phyloP scores from a whole-genome alignment of 805 yeast species.

The Hemisphaericaspora nanyangensis region DNA sequence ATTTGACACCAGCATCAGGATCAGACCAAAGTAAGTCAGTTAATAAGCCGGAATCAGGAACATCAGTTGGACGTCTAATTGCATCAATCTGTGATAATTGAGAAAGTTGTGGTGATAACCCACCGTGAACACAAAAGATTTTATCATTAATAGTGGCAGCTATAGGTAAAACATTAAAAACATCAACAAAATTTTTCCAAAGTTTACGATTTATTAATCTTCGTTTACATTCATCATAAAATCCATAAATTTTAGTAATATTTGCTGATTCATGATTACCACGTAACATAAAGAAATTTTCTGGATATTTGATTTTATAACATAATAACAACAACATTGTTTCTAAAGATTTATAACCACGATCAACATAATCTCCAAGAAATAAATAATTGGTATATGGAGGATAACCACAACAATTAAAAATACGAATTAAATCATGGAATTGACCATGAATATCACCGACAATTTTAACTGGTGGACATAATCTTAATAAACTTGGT shows the following conservation, averaged over 20 bases:
- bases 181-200: constrained; percentile 54
- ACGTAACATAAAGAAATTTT: constrained; percentile 55
- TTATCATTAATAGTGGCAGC: constrained; percentile 60
- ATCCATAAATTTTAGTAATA: constrained; percentile 57
- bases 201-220: constrained; percentile 41
- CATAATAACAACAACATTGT: constrained; percentile 50
- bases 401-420: constrained; percentile 58
- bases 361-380: constrained; percentile 57
- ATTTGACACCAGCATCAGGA: constrained; percentile 47
- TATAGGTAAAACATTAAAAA: constrained; percentile 54
- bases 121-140: constrained; percentile 64
- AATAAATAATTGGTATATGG: constrained; percentile 54
- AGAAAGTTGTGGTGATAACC: constrained; percentile 67
- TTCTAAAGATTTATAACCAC: constrained; percentile 57
- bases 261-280: constrained; percentile 60
- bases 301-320: constrained; percentile 56
- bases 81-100: constrained; percentile 65
- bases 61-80: constrained; percentile 77
- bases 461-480: constrained; percentile 79
- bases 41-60: constrained; percentile 73
- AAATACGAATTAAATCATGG: constrained; percentile 49
- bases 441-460: constrained; percentile 80
- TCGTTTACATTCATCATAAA: constrained; percentile 59
- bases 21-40: constrained; percentile 84
- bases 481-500: constrained; percentile 60